Conservation (phyloP, 495 filamentous ascomycete species). For the Trichoderma gamsii region DNA sequence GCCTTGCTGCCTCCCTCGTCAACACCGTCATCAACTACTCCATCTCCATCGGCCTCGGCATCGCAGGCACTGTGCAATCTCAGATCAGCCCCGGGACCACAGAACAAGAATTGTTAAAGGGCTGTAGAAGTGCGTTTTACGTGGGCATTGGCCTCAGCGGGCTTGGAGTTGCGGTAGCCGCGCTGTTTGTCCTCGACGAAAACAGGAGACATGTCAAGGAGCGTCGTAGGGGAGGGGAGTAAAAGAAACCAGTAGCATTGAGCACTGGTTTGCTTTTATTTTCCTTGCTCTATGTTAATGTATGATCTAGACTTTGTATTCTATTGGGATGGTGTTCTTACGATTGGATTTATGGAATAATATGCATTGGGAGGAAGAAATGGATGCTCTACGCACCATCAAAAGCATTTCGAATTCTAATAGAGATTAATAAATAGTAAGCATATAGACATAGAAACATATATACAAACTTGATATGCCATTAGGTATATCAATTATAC, state of each 20-base stretch:
- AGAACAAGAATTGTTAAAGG: conserved; percentile 33
- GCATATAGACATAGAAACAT: too few relatives aligned
- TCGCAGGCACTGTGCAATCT: conserved; percentile 35
- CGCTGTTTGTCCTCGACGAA: conserved; percentile 19
- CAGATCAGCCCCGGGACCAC: conserved; percentile 26
- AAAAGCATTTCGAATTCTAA: too few relatives aligned
- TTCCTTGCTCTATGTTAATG: neutral
- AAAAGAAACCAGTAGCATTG: neutral
- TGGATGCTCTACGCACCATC: too few relatives aligned
- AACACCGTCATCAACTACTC: conserved; percentile 40
- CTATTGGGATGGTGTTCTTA: too few relatives aligned
- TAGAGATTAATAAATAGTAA: too few relatives aligned
- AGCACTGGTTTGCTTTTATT: too few relatives aligned
- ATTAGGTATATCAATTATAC: too few relatives aligned
- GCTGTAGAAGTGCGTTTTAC: conserved; percentile 54
- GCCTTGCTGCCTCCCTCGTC: conserved; percentile 43
- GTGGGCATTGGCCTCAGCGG: conserved; percentile 49
- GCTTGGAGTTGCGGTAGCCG: conserved; percentile 37
- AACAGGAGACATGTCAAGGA: neutral
- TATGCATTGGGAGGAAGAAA: too few relatives aligned
- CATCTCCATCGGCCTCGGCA: conserved; percentile 40
- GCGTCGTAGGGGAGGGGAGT: neutral
- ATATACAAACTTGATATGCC: too few relatives aligned
- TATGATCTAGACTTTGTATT: too few relatives aligned
- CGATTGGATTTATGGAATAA: too few relatives aligned